Conservation (phyloP, 768 basidiomycete genomes). For the Pleurotus citrinopileatus region DNA sequence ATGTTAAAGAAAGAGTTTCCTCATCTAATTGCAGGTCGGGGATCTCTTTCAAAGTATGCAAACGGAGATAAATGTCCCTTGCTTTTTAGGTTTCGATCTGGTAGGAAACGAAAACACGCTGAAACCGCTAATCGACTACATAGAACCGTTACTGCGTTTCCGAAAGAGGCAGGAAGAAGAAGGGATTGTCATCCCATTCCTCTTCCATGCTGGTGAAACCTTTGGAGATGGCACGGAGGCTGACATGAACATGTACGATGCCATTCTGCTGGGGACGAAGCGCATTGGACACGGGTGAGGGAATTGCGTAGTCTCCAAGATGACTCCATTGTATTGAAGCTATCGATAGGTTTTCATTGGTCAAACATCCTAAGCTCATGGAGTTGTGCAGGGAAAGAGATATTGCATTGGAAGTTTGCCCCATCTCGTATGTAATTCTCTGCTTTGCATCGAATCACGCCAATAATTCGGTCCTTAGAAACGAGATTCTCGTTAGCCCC, state of each 20-base stretch:
- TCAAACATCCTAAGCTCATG: constrained; percentile 74
- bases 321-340: neutral
- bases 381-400: constrained; percentile 58
- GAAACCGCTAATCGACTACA: constrained; percentile 60
- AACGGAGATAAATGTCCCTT: constrained; percentile 3
- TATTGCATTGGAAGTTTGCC: constrained; percentile 74
- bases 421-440: constrained; percentile 65
- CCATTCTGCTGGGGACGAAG: constrained; percentile 73
- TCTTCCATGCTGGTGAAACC: constrained; percentile 82
- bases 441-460: neutral
- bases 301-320: neutral
- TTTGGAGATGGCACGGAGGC: constrained; percentile 70
- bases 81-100: constrained; percentile 66
- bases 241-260: constrained; percentile 76
- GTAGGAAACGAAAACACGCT: constrained; percentile 72
- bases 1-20: constrained; percentile 72
- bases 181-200: constrained; percentile 67
- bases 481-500: constrained; percentile 63
- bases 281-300: constrained; percentile 78
- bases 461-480: constrained; percentile 34
- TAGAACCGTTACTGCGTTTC: constrained; percentile 60
- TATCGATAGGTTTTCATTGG: constrained; percentile 58
- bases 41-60: neutral
- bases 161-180: constrained; percentile 51
- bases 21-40: constrained; percentile 61